A percentile compares a stretch with the other conserved stretches of the same genome.
Evolutionary conservation across 768 basidiomycete species (phyloP).

Genomic region (Peribolospora kevripleyi): DNA sequence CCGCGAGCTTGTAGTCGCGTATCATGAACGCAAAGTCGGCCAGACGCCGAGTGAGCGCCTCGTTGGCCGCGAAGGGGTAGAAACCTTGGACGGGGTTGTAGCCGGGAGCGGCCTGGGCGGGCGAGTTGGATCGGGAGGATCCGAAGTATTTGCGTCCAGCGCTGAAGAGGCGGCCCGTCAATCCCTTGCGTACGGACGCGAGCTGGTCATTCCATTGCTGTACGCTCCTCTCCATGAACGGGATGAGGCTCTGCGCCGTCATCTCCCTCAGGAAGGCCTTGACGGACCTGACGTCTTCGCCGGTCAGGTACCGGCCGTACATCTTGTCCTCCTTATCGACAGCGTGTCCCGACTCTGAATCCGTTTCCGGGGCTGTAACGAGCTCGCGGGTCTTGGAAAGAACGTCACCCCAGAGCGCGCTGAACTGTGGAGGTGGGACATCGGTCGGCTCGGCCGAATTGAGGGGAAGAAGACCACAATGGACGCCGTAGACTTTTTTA

Average conservation of each 20-base stretch:
- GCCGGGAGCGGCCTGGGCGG: background rate
- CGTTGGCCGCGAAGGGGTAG: constrained; percentile 18
- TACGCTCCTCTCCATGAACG: constrained; percentile 91
- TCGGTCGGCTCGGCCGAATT: background rate
- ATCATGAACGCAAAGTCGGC: constrained; percentile 88
- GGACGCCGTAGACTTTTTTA: constrained; percentile 7
- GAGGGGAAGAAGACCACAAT: constrained; percentile 5
- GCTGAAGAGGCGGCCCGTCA: constrained; percentile 21
- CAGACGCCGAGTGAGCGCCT: constrained; percentile 35
- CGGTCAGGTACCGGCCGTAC: background rate
- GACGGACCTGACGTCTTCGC: constrained; percentile 42
- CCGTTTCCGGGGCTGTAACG: background rate
- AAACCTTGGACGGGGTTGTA: constrained; percentile 20
- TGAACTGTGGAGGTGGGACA: background rate
- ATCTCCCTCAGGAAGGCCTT: constrained; percentile 67
- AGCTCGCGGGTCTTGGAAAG: background rate
- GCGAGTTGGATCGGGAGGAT: constrained; percentile 11
- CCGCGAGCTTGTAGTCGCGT: constrained; percentile 67
- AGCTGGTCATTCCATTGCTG: constrained; percentile 81
- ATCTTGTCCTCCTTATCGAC: background rate
- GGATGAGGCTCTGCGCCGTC: constrained; percentile 62
- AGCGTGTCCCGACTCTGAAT: background rate
- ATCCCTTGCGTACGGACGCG: constrained; percentile 17
- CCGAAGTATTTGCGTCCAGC: constrained; percentile 24
- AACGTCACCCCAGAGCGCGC: background rate